Base-by-base conservation (phyloP, 495 filamentous ascomycete genomes). In the Extremus antarcticus region DNA sequence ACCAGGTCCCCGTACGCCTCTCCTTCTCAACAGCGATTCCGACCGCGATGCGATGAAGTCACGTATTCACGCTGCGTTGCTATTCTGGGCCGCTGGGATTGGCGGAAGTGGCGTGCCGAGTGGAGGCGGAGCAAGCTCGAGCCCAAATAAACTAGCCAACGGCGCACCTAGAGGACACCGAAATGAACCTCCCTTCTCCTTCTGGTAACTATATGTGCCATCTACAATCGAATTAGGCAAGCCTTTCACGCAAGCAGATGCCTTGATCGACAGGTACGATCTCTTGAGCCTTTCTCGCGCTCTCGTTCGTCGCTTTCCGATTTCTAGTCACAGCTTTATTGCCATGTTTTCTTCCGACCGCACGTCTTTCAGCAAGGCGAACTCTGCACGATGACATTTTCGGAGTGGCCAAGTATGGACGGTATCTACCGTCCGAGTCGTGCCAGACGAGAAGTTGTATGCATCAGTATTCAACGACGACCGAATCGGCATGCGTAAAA, bases 231-330 rank as follows among this genome's bases (percentile, higher is more conserved):
- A 4, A 7, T 35, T 35, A 35, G 29, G 29, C 29, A 35, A 35
- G 29, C 29, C 29, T 13, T 35, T 35, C 7, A 35, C 29, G 29
- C 45, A 3, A 41, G 17, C 43, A 46, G n/a, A 46, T 8, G 7
- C 7, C 17, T 15, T 24, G 53, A 55, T 55, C 53, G 19, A 48
- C 53, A 55, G 53, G 53, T 41, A 55, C 53, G 13, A 55, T 47
- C 15, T 45, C 41, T 45, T 45, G 41, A 3, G 16, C 16, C 53
- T 55, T 54, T 15, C 10, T 16, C 19, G 39, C 29, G 7, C 29
- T 35, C 29, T 35, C 29, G 29, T 35, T 35, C 29, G 29, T 35
- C 29, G 13, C 4, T 35, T 4, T 35, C 7, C 29, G 29, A 35
- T 35, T 13, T 35, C 17, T 45, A 45, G 41, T 45, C 41, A 45